Percentiles rank a stretch among this genome's conserved stretches.
Evolutionary conservation across 2,329 filamentous ascomycete species (phyloP).

Genomic region (Penicillium concentricum): DNA sequence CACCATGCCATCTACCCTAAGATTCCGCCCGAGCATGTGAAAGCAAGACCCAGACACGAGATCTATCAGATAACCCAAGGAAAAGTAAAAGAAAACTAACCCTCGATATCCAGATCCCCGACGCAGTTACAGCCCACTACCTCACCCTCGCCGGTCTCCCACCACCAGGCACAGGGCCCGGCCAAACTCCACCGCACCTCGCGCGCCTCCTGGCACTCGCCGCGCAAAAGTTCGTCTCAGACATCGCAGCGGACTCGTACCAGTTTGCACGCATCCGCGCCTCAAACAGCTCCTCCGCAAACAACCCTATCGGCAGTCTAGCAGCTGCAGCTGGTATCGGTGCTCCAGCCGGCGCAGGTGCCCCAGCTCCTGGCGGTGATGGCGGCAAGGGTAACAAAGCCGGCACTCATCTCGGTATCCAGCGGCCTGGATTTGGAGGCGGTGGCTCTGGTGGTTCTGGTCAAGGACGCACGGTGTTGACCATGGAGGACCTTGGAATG

Average conservation of each 20-base stretch:
- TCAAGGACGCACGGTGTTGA: slow-evolving; percentile 89
- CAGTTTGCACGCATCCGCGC: slow-evolving; percentile 95
- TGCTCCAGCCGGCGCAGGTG: slow-evolving; percentile 56
- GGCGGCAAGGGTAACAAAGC: slow-evolving; percentile 45
- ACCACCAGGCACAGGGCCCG: slow-evolving; percentile 79
- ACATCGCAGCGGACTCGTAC: slow-evolving; percentile 95
- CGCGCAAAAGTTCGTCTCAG: slow-evolving; percentile 98
- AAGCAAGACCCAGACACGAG: not conserved
- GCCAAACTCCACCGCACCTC: slow-evolving; percentile 73
- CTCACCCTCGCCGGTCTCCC: slow-evolving; percentile 93
- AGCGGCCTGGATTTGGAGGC: slow-evolving; percentile 77
- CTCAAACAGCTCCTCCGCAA: slow-evolving; percentile 81
- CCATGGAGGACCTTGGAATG: slow-evolving; percentile 99
- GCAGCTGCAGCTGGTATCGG: slow-evolving; percentile 63
- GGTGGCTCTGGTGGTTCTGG: slow-evolving; percentile 79
- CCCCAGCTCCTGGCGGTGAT: slow-evolving; percentile 45
- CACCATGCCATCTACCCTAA: not conserved
- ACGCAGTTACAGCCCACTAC: slow-evolving; percentile 97
- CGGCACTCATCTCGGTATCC: slow-evolving; percentile 65
- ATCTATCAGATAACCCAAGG: not conserved
- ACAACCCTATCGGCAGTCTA: slow-evolving; percentile 86
- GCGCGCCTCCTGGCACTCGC: slow-evolving; percentile 91
- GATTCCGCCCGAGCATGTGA: not conserved
- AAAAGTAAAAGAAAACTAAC: slow-evolving; percentile 10
- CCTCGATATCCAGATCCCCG: slow-evolving; percentile 71